phyloP scores from a whole-genome alignment of 306 rosid genomes.

The Cajanus cajan region DNA sequence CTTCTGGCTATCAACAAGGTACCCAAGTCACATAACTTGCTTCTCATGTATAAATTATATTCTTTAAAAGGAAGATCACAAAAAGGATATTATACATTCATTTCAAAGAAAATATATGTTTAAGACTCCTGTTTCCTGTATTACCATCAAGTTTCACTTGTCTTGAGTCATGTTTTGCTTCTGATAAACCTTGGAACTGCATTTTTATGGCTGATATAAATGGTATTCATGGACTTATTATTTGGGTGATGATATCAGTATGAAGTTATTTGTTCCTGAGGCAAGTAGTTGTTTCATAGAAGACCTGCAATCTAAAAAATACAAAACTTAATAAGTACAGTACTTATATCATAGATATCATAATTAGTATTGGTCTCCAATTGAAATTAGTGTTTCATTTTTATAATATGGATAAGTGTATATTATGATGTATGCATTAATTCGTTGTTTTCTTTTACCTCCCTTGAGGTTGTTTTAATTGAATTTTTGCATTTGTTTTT shows the following conservation, averaged over 20 bases:
- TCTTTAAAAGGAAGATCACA: background rate
- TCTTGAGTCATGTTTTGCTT: background rate
- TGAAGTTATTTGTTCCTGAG: background rate
- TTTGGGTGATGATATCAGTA: background rate
- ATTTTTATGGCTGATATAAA: background rate
- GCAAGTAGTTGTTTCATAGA: background rate
- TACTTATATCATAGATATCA: no score
- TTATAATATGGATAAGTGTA: no score
- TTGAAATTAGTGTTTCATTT: no score
- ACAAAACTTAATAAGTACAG: no score
- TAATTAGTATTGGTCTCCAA: no score
- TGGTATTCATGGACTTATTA: background rate
- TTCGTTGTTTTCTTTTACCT: no score
- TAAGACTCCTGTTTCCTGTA: background rate
- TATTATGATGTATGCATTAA: no score
- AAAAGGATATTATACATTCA: background rate
- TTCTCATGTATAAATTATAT: slow-evolving; percentile 10
- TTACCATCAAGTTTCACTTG: background rate
- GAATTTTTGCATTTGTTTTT: slow-evolving; percentile 5
- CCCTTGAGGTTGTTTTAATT: background rate
- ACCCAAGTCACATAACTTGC: background rate
- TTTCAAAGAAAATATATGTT: background rate
- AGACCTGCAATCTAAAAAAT: background rate
- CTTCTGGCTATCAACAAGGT: slow-evolving; percentile 88
- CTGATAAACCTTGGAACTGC: background rate